phyloP scores from a whole-genome alignment of 106 monocot genomes.

The Chionographis japonica region DNA sequence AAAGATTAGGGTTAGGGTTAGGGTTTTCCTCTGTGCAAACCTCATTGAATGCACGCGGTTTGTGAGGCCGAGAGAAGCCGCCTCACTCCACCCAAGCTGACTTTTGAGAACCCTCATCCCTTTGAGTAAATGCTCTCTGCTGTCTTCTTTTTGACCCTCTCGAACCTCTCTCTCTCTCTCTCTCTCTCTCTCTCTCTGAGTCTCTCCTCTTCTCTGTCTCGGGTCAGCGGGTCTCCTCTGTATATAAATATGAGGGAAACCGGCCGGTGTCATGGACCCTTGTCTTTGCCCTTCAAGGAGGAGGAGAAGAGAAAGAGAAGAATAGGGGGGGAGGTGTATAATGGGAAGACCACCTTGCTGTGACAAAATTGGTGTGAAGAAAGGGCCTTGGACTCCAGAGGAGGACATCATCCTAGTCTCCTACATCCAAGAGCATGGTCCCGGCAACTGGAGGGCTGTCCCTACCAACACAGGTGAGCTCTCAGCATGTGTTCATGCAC shows the following conservation, averaged over 20 bases:
- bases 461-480: conserved; percentile 24
- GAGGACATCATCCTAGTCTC: conserved; percentile 37
- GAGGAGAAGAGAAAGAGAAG: background rate
- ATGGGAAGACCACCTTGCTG: conserved; percentile 48
- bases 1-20: no score
- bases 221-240: no score
- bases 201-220: background rate
- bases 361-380: conserved; percentile 41
- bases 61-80: conserved; percentile 5
- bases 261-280: no score
- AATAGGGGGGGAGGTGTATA: background rate
- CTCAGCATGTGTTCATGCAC: background rate
- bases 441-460: conserved; percentile 37
- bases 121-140: conserved; percentile 15
- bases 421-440: conserved; percentile 43
- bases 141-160: conserved; percentile 4
- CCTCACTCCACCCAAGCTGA: conserved; percentile 10
- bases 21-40: background rate
- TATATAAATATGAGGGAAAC: no score
- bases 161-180: background rate
- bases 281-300: background rate
- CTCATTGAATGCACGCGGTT: conserved; percentile 1
- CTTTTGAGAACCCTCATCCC: conserved; percentile 11
- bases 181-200: no score
- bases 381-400: conserved; percentile 46